Base-by-base conservation (phyloP, 1,284 basidiomycete species). In the Cutaneotrichosporon curvatum region DNA sequence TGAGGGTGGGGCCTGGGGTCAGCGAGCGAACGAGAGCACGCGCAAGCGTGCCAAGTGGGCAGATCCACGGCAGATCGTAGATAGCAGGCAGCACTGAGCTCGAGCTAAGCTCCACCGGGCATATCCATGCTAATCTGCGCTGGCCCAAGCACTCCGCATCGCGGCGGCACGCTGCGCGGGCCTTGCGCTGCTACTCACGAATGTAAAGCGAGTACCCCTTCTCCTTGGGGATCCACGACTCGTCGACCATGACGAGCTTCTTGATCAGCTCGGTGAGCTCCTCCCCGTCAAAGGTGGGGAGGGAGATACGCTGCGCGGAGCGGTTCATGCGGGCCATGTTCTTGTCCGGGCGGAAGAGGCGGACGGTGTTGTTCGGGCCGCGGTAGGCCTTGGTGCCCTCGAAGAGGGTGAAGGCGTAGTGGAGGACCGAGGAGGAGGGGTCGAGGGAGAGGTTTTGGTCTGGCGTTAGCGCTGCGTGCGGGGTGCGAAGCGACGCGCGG, bases 341-440 rank as follows among this genome's bases (percentile, higher is more conserved):
- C 84, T 92, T 94, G 68, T 98, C 90, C 1, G 95, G 95, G 43
- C 95, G 78, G 79, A 98, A 99, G 52, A 98, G 73, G 12, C 87
- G 82, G 12, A 95, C 80, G 42, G 79, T 81, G 19, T 87, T 91
- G 39, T 83, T 75, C 42, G 80, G 74, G 57, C 86, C 83, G 47
- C 84, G 78, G 75, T 97, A 98, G 0, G 92, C 94, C 70, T 99
- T 99, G 79, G 96, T 81, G 20, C 94, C 94, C 68, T 98, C 94
- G 62, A 98, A 98, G 48, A 77, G 65, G 36, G 73, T 74, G 46
- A 76, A 74, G 0, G 91, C 92, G 73, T 98, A 98, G 72, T 98
- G 94, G 55, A 98, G 78, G 28, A 95, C 89, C 51, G 87, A 87
- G 11, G 81, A 79, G 51, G 85, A 85, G 8, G 94, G 94, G 50